These are phyloP conservation scores for Hypericum perforatum DNA, from an alignment of 345 rosid genomes.

Conservation along the genomic window DNA sequence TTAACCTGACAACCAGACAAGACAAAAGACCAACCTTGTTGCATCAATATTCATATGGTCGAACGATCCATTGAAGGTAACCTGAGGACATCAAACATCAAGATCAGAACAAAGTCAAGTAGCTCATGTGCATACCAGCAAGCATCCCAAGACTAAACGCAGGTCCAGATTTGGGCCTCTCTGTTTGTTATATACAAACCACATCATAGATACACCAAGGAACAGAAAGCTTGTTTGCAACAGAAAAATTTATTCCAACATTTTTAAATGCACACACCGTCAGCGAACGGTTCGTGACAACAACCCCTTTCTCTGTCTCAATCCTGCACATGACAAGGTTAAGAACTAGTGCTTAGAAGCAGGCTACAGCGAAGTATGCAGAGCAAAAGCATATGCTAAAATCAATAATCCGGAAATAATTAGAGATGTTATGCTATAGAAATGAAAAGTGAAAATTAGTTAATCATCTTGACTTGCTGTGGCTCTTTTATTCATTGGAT, in stretches of 20 bases:
- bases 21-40: conserved; percentile 51
- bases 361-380: neutral
- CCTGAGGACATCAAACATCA: conserved; percentile 31
- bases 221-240: neutral
- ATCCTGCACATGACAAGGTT: conserved; percentile 41
- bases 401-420: too few relatives aligned
- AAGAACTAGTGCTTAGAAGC: conserved; percentile 11
- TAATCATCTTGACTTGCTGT: too few relatives aligned
- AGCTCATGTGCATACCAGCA: neutral
- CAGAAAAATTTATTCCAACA: neutral
- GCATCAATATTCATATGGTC: conserved; percentile 95
- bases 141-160: too few relatives aligned
- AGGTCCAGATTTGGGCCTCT: too few relatives aligned
- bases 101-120: conserved; percentile 5
- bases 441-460: too few relatives aligned
- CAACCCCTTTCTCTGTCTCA: conserved; percentile 88
- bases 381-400: too few relatives aligned
- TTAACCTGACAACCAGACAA: conserved; percentile 6
- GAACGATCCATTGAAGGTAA: conserved; percentile 93
- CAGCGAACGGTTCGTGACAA: conserved; percentile 82
- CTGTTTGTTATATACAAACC: too few relatives aligned
- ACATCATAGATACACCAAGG: too few relatives aligned
- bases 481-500: too few relatives aligned
- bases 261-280: conserved; percentile 32
- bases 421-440: too few relatives aligned